Evolutionary conservation across 768 basidiomycete species (phyloP), one percentile per base, ranked within the genome.

Genomic region (Suillus clintonianus): DNA sequence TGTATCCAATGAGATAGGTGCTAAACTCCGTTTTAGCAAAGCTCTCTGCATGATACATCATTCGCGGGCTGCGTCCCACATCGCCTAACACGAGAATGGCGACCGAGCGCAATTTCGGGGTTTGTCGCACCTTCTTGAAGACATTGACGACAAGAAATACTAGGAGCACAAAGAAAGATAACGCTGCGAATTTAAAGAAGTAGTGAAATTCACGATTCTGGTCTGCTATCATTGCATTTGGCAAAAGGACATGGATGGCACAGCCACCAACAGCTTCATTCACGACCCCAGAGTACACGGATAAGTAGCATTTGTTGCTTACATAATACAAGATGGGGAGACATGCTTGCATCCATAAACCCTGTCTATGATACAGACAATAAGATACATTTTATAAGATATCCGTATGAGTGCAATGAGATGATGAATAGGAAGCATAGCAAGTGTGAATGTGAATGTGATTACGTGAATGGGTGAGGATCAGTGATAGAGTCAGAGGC

Each of bases 11-110:
- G 19, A 99, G 71, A 68, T 87, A 86, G 2, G 94, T 94, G 63
- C 84, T 78, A 74, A 93, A 97, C 6, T 83, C 86, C 60, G 88
- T 83, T 62, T 89, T 85, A 43, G 93, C 90, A 72, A 99, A 92
- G 72, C 92, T 95, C 73, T 97, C 88, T 0, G 97, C 91, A 70
- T 99, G 97, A 74, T 98, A 98, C 94, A 98, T 97, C 94, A 98
- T 99, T 60, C 97, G 83, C 13, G 97, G 97, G 73, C 92, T 95
- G 62, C 97, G 85, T 2, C 97, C 97, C 55, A 99, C 88, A 79
- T 99, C 97, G 11, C 97, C 97, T 11, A 99, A 82, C 15, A 99
- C 97, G 55, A 99, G 78, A 61, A 99, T 87, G 5, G 88, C 92
- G n/a, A 93, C 91, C 3, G 93, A 87, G 19, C 90, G 89, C 34